Conservation (phyloP, 148 eudicot species). For the Rhododendron ferrugineum region DNA sequence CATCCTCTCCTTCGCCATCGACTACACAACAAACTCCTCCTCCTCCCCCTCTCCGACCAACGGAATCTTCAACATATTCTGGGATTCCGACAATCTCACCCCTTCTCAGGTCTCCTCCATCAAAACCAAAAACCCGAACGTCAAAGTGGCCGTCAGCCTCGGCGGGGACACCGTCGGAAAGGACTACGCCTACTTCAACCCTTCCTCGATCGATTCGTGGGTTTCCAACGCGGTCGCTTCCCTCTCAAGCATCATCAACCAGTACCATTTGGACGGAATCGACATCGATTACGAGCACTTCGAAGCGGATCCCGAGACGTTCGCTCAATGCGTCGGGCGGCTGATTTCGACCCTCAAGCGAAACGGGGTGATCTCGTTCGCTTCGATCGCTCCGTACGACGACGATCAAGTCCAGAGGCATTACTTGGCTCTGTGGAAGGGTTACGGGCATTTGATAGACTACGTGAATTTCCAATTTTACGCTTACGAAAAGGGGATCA, state of each 20-base stretch:
- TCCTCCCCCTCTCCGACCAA: conserved; percentile 21
- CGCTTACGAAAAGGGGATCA: conserved; percentile 16
- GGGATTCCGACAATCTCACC: conserved; percentile 20
- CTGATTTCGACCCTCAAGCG: conserved; percentile 20
- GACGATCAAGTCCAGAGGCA: conserved; percentile 21
- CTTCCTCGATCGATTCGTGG: conserved; percentile 21
- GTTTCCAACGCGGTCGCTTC: conserved; percentile 29
- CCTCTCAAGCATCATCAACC: conserved; percentile 16
- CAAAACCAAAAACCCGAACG: conserved; percentile 18
- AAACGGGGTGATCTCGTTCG: conserved; percentile 15
- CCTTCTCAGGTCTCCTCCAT: conserved; percentile 18
- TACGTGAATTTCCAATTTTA: conserved; percentile 37
- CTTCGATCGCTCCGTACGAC: conserved; percentile 32
- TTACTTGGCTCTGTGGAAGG: conserved; percentile 31
- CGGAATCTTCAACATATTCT: conserved; percentile 23
- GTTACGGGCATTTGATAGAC: conserved; percentile 26
- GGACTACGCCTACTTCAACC: conserved; percentile 2
- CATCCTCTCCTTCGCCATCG: conserved; percentile 24
- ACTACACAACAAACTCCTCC: conserved; percentile 1
- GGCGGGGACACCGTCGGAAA: conserved; percentile 27
- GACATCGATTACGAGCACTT: conserved; percentile 34
- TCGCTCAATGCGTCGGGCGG: conserved; percentile 25
- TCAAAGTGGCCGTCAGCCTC: conserved; percentile 26
- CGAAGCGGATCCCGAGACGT: conserved; percentile 11
- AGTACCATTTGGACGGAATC: conserved; percentile 29